Evolutionary conservation across 306 rosid species (phyloP), one percentile per base, ranked within the genome.

Genomic region (Sindora glabra): DNA sequence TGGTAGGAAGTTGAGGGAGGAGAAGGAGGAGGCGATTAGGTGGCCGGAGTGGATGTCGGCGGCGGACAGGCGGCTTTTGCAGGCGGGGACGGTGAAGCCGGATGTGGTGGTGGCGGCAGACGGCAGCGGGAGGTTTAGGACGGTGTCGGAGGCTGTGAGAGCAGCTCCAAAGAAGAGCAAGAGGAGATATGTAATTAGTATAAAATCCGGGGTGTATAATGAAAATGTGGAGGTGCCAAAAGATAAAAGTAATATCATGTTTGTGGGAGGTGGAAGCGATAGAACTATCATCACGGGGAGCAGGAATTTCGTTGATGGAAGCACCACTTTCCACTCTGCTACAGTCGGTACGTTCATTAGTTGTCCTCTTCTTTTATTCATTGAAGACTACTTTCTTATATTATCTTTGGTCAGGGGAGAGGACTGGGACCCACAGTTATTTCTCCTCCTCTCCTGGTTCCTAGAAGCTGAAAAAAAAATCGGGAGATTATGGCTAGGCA

Each of bases 21-120:
- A 65, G 69, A 25, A 19, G 38, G 25, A 45, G 1, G 39, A 49
- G 0, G 70, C 23, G 0, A 5, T 62, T 4, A 48, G 10, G 30
- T 85, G 96, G 94, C 96, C 94, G 5, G 69, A 71, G 48, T 89
- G 96, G 96, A 25, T 89, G 57, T 62, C 96, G 4, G 77, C 25
- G 9, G 72, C 52, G 0, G 94, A 85, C 24, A 55, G 94, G 54
- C 62, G 74, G 33, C 79, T 85, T 15, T 45, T 89, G 72, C 96
- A 89, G 59, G 50, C 82, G 4, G 21, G 71, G 0, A 0, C 78
- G 1, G 73, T 60, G 5, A 74, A 59, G 1, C 74, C 90, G 0
- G 39, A 89, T 13, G 85, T 68, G 2, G 81, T 83, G 24, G 96
- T 89, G 56, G 96, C 94, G 0, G 85, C 81, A 0, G 96, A 89